Evolutionary conservation across 345 rosid species (phyloP).

Genomic region (Carallia brachiata): DNA sequence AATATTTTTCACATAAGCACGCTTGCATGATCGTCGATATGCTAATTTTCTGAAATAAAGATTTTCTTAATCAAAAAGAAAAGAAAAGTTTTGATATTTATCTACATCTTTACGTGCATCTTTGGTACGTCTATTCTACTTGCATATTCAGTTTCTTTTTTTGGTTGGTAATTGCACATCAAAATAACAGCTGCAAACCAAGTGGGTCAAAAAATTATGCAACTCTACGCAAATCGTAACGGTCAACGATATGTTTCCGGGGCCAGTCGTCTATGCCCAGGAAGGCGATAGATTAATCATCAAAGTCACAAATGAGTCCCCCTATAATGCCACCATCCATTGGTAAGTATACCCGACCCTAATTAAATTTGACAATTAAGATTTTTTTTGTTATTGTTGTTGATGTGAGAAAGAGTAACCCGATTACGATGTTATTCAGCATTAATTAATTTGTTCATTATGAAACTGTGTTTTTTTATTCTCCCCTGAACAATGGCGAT

Average conservation of each 20-base stretch:
- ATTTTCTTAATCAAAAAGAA: too few relatives aligned
- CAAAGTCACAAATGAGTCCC: slow-evolving; percentile 67
- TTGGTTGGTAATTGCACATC: neutral
- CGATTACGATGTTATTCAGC: too few relatives aligned
- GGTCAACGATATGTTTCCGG: slow-evolving; percentile 72
- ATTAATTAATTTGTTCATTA: too few relatives aligned
- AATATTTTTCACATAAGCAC: too few relatives aligned
- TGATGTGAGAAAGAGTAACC: too few relatives aligned
- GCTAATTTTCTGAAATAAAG: too few relatives aligned
- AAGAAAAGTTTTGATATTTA: too few relatives aligned
- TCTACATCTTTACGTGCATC: too few relatives aligned
- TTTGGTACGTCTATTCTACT: too few relatives aligned
- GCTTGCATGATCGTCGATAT: too few relatives aligned
- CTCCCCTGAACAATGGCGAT: neutral
- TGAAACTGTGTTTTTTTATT: neutral
- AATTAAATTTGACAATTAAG: neutral
- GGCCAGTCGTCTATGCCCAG: slow-evolving; percentile 67
- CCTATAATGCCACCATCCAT: slow-evolving; percentile 76
- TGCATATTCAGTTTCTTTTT: neutral
- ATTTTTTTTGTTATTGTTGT: too few relatives aligned
- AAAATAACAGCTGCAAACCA: slow-evolving; percentile 55
- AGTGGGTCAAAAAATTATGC: slow-evolving; percentile 57
- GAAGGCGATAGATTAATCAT: slow-evolving; percentile 67
- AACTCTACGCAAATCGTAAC: slow-evolving; percentile 58
- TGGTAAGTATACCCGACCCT: slow-evolving; percentile 38